Conservation (phyloP, 1,139 yeast genomes). For the Zygosaccharomyces sapae region DNA sequence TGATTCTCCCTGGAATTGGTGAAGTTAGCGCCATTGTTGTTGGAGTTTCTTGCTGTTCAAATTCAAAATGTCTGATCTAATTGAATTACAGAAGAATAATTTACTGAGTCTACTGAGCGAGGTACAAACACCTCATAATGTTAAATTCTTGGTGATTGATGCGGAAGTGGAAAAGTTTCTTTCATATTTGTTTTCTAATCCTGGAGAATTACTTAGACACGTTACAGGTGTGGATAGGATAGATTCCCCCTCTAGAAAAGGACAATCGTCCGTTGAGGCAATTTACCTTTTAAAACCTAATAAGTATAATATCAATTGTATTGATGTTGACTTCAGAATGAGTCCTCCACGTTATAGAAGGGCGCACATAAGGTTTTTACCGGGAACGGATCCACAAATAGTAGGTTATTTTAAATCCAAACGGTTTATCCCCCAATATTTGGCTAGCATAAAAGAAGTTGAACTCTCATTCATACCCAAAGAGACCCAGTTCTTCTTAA, state of each 20-base stretch:
- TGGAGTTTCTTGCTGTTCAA: background rate
- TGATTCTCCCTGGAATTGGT: background rate
- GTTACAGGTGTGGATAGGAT: constrained; percentile 53
- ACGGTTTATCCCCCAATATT: constrained; percentile 32
- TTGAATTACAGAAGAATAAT: constrained; percentile 31
- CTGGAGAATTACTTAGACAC: constrained; percentile 38
- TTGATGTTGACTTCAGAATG: constrained; percentile 53
- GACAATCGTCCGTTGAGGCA: constrained; percentile 53
- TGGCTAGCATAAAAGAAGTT: constrained; percentile 37
- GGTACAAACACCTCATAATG: constrained; percentile 33
- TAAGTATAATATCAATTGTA: constrained; percentile 51
- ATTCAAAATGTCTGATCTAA: constrained; percentile 30
- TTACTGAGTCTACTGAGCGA: constrained; percentile 27
- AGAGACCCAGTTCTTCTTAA: constrained; percentile 46
- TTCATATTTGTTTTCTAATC: constrained; percentile 35
- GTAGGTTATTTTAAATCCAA: constrained; percentile 32
- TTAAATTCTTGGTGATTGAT: constrained; percentile 44
- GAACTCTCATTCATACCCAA: constrained; percentile 45
- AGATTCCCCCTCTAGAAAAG: constrained; percentile 46
- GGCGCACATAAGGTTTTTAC: constrained; percentile 55
- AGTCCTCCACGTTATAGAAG: constrained; percentile 53
- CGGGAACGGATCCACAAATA: constrained; percentile 42
- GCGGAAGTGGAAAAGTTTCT: constrained; percentile 38
- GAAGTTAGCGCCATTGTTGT: background rate
- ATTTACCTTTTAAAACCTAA: constrained; percentile 57